These are phyloP conservation scores for Lactifluus volemus DNA, from an alignment of 768 basidiomycete genomes.

Conservation along the genomic window DNA sequence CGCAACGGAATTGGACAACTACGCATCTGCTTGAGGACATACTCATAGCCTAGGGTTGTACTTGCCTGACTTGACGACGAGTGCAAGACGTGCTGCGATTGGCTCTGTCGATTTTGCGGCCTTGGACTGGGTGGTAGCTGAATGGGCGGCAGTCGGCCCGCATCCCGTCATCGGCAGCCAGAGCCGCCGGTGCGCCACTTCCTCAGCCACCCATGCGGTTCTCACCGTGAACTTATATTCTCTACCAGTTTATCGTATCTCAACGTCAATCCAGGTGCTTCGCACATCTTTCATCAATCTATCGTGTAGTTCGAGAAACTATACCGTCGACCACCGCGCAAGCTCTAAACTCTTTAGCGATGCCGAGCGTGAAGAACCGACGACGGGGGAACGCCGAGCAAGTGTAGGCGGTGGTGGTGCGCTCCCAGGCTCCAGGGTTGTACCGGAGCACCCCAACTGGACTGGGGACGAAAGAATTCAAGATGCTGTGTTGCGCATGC, in stretches of 20 bases:
- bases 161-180: not conserved
- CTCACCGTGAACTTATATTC: not conserved
- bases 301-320: not conserved
- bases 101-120: too few species aligned
- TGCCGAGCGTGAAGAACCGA: constrained; percentile 43
- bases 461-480: constrained; percentile 63
- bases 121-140: too few species aligned
- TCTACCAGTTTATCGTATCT: not conserved
- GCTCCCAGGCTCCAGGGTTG: constrained; percentile 28
- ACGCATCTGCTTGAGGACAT: too few species aligned
- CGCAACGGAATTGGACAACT: too few species aligned
- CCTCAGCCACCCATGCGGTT: too few species aligned
- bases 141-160: not conserved
- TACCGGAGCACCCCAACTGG: constrained; percentile 54
- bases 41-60: too few species aligned
- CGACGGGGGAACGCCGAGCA: constrained; percentile 25
- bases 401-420: constrained; percentile 1
- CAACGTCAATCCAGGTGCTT: not conserved
- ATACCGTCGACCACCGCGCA: constrained; percentile 26
- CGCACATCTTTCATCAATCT: not conserved
- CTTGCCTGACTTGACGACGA: too few species aligned
- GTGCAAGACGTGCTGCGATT: too few species aligned
- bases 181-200: too few species aligned
- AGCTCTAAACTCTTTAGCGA: constrained; percentile 61
- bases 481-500: constrained; percentile 73